Evolutionary conservation across 371 early-diverging fungal genomes (phyloP).

Genomic region (Mucor circinelloides): DNA sequence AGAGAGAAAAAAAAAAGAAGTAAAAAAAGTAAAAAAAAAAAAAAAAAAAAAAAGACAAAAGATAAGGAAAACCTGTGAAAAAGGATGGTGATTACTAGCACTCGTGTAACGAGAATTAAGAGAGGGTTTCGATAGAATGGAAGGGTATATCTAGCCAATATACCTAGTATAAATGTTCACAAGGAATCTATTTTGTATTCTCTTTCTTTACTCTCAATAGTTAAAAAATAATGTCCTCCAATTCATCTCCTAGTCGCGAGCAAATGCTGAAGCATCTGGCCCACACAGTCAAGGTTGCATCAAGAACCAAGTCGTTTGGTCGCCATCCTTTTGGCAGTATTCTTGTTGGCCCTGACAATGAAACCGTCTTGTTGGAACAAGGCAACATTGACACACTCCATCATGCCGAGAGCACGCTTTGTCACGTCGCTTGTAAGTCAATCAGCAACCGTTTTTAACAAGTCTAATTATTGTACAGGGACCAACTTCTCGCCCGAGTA

Average conservation of each 20-base stretch:
- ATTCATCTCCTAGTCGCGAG: not conserved
- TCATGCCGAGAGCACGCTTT: slow-evolving; percentile 35
- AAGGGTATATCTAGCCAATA: not conserved
- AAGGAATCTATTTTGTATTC: not conserved
- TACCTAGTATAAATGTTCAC: not conserved
- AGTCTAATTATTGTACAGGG: slow-evolving; percentile 5
- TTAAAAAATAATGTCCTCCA: slow-evolving; percentile 1
- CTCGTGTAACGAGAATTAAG: not conserved
- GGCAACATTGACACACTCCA: slow-evolving; percentile 30
- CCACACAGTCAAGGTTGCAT: slow-evolving; percentile 24
- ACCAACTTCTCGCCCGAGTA: slow-evolving; percentile 31
- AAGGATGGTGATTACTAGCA: not conserved
- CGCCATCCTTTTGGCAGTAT: slow-evolving; percentile 37
- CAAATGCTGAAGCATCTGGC: slow-evolving; percentile 23
- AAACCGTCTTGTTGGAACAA: slow-evolving; percentile 28
- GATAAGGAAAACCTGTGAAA: not conserved
- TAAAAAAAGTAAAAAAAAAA: not conserved
- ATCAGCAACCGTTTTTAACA: not conserved
- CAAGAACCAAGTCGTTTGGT: slow-evolving; percentile 21
- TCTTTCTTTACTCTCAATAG: not conserved
- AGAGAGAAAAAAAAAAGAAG: not conserved
- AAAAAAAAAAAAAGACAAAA: not conserved
- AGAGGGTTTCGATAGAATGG: not conserved
- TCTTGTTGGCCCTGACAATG: slow-evolving; percentile 30
- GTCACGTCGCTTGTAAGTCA: slow-evolving; percentile 30